Evolutionary conservation across 805 yeast genomes (phyloP).

Genomic region (Ogataea parapolymorpha): DNA sequence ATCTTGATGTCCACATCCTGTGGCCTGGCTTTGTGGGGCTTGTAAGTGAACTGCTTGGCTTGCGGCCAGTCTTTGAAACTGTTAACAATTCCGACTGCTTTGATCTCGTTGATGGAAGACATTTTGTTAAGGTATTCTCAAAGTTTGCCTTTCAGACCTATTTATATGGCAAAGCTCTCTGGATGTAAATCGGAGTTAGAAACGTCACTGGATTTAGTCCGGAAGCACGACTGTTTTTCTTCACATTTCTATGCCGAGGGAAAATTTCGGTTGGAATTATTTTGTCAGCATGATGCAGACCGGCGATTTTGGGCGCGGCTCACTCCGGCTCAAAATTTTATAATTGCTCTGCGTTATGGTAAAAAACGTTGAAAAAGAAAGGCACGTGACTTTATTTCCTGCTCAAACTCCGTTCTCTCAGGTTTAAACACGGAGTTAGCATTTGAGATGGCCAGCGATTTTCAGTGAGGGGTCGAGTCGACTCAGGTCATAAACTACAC

Average conservation of each 20-base stretch:
- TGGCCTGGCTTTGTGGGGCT: conserved; percentile 36
- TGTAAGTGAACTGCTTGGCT: conserved; percentile 26
- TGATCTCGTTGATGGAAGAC: conserved; percentile 1
- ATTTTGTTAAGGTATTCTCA: neutral
- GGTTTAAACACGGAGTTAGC: too few species aligned
- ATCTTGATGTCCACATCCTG: conserved; percentile 44
- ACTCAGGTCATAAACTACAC: too few species aligned
- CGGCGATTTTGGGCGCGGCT: neutral
- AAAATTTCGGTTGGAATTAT: neutral
- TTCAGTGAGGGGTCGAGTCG: too few species aligned
- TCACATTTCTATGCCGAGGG: neutral
- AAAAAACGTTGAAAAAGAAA: too few species aligned
- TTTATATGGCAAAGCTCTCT: neutral
- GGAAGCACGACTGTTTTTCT: neutral
- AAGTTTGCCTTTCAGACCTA: neutral
- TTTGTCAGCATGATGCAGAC: neutral
- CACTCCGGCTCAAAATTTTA: neutral
- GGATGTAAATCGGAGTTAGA: neutral
- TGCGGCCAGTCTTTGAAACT: conserved; percentile 33
- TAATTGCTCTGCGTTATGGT: too few species aligned
- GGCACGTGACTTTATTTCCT: neutral
- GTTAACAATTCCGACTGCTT: conserved; percentile 1
- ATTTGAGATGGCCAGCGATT: neutral
- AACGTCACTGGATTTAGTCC: neutral
- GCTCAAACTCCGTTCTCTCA: too few species aligned